Conservation (phyloP, 2,329 filamentous ascomycete genomes). For the Onygenales sp. region DNA sequence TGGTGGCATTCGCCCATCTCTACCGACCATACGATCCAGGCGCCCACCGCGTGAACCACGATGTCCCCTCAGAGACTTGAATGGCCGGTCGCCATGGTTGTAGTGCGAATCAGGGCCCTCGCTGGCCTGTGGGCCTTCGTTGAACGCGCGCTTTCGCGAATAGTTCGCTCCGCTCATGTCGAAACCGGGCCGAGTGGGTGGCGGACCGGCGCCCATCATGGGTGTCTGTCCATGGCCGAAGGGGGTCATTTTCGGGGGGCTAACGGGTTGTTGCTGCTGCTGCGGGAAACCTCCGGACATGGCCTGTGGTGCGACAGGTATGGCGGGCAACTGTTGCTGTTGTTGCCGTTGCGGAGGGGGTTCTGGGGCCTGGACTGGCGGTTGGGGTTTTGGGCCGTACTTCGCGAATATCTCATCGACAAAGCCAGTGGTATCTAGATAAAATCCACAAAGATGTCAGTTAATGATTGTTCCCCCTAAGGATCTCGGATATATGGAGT, state of each 20-base stretch:
- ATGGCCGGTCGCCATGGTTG: constrained; percentile 31
- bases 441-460: neutral
- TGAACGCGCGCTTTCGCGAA: constrained; percentile 44
- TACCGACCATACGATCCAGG: constrained; percentile 21
- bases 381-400: constrained; percentile 36
- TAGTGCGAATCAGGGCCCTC: constrained; percentile 34
- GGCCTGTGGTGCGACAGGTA: too few species aligned
- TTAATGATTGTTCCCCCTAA: too few species aligned
- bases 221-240: constrained; percentile 7
- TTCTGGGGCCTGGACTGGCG: constrained; percentile 10
- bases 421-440: constrained; percentile 41
- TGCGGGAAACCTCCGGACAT: neutral
- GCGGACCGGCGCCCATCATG: neutral
- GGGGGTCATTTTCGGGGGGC: constrained; percentile 14
- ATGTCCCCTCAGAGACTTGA: constrained; percentile 35
- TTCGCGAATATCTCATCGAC: constrained; percentile 47
- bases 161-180: constrained; percentile 16
- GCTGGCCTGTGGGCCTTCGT: constrained; percentile 40
- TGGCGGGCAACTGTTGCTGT: neutral
- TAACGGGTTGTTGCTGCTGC: constrained; percentile 4
- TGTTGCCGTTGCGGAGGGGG: neutral
- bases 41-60: constrained; percentile 19
- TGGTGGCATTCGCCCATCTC: constrained; percentile 23
- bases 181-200: constrained; percentile 9
- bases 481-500: neutral